These are phyloP conservation scores for Fusarium pseudoanthophilum DNA, from an alignment of 2,329 filamentous ascomycete species.

Conservation along the genomic window DNA sequence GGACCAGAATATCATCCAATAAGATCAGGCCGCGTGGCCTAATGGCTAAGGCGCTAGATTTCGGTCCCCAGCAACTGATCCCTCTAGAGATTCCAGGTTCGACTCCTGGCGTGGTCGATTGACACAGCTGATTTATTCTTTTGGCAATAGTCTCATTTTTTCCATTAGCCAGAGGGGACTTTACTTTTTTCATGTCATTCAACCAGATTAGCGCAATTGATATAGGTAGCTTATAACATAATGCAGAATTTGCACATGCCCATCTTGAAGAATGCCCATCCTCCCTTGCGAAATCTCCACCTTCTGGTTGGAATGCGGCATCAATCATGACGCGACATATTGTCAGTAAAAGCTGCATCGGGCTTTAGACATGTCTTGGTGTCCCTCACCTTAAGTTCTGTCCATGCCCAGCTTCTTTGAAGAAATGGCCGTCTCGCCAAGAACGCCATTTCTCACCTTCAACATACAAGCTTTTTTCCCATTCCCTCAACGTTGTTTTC, in stretches of 20 bases:
- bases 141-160: not conserved
- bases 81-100: not conserved
- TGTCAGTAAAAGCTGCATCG: not conserved
- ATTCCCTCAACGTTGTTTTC: not conserved
- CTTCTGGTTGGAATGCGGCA: not conserved
- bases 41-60: constrained; percentile 2
- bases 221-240: rapidly evolving
- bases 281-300: not conserved
- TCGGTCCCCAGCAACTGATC: not conserved
- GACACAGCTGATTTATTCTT: not conserved
- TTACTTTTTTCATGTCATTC: not conserved
- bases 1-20: rapidly evolving
- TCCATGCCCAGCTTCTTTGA: not conserved
- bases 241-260: too few relatives aligned
- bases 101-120: not conserved
- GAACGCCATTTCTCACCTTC: not conserved
- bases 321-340: not conserved
- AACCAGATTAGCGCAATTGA: rapidly evolving
- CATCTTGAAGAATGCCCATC: not conserved
- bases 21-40: not conserved
- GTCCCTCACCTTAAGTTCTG: not conserved
- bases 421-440: not conserved
- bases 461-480: not conserved
- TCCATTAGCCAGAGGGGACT: too few relatives aligned
- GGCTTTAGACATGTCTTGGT: not conserved